Percentiles rank a stretch among this genome's conserved stretches.
Conservation (phyloP, 176 grass and related monocot species). For the Zea mays region DNA sequence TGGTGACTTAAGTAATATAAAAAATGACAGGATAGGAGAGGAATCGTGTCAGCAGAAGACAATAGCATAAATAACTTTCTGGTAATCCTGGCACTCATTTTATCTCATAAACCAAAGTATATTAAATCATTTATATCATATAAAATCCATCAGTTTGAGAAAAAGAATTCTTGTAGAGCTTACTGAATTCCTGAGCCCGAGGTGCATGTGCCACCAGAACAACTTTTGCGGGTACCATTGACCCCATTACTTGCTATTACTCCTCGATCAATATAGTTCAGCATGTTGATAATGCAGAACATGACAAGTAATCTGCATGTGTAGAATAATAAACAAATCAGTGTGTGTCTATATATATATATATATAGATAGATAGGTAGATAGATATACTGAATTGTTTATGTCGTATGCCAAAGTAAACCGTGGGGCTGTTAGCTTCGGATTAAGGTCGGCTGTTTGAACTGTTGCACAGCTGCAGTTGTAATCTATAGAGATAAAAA, state of each 20-base stretch:
- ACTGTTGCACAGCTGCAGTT: too few relatives aligned
- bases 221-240: constrained; percentile 75
- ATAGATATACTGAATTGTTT: background rate
- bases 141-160: constrained; percentile 2
- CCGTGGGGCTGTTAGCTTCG: too few relatives aligned
- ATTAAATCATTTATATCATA: background rate
- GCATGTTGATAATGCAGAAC: constrained; percentile 94
- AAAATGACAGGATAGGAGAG: background rate
- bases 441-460: too few relatives aligned
- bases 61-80: background rate
- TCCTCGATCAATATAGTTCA: constrained; percentile 96
- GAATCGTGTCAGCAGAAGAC: background rate
- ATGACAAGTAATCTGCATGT: constrained; percentile 89
- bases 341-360: too few relatives aligned
- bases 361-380: too few relatives aligned
- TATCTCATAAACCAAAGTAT: background rate
- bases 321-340: constrained; percentile 1
- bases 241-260: constrained; percentile 99
- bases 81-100: background rate
- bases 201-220: constrained; percentile 70
- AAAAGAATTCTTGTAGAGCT: constrained; percentile 37
- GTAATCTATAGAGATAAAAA: too few relatives aligned
- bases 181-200: constrained; percentile 98
- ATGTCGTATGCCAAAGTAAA: too few relatives aligned
- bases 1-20: background rate